phyloP scores from a whole-genome alignment of 73 alveolate genomes.

The Uronychia binucleata region DNA sequence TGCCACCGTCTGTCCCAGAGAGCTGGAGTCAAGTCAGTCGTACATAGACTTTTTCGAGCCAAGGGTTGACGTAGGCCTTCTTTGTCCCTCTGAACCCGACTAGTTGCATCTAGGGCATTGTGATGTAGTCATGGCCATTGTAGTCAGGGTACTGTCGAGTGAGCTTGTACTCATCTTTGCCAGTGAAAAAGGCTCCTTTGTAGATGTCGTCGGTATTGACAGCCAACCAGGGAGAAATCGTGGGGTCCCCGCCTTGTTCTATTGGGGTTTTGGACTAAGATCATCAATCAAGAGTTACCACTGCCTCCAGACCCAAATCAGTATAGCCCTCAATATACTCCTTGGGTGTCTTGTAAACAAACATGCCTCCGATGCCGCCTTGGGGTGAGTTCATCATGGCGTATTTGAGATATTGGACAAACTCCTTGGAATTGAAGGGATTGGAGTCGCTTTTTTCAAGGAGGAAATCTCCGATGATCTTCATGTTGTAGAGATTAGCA shows the following conservation, averaged over 20 bases:
- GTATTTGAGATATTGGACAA: conserved; percentile 20
- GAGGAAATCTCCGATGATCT: conserved; percentile 50
- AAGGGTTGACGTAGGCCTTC: conserved; percentile 3
- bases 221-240: conserved; percentile 39
- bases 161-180: conserved; percentile 27
- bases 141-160: conserved; percentile 5
- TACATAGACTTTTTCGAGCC: conserved; percentile 4
- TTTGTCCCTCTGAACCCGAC: conserved; percentile 6
- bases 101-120: background rate
- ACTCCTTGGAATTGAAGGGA: conserved; percentile 4
- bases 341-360: conserved; percentile 46
- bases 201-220: conserved; percentile 17
- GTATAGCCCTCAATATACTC: conserved; percentile 55
- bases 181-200: conserved; percentile 56
- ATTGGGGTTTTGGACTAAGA: conserved; percentile 9
- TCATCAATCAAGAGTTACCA: background rate
- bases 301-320: conserved; percentile 24
- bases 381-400: conserved; percentile 22
- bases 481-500: conserved; percentile 28
- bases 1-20: conserved; percentile 60
- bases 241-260: conserved; percentile 61
- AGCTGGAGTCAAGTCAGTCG: conserved; percentile 7
- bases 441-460: background rate
- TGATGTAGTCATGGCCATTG: background rate
- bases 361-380: conserved; percentile 45